A percentile compares a stretch with the other conserved stretches of the same genome.
Evolutionary conservation across 805 yeast genomes (phyloP).

Genomic region (Hanseniaspora singularis): DNA sequence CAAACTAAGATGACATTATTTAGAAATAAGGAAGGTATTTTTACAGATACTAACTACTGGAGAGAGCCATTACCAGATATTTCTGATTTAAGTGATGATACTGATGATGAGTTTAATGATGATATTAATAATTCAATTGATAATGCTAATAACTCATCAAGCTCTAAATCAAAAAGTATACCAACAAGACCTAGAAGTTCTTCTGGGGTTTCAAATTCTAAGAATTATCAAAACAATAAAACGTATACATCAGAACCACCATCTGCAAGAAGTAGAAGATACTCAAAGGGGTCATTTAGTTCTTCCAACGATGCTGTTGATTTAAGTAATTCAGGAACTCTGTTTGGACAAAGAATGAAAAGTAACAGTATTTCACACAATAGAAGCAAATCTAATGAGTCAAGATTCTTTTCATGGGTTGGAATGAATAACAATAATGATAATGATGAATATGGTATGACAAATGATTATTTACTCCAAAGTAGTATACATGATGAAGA

Average conservation of each 20-base stretch:
- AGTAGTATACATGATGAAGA: slow-evolving; percentile 10
- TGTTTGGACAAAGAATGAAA: slow-evolving; percentile 7
- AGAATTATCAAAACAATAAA: not conserved
- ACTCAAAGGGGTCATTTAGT: too few species aligned
- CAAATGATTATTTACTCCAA: not conserved
- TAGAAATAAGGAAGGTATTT: slow-evolving; percentile 33
- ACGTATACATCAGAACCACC: not conserved
- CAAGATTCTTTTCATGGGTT: slow-evolving; percentile 10
- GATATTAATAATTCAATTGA: slow-evolving; percentile 22
- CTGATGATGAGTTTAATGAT: slow-evolving; percentile 30
- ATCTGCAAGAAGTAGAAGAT: too few species aligned
- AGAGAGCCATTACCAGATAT: slow-evolving; percentile 62
- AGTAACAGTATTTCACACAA: slow-evolving; percentile 1
- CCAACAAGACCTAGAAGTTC: too few species aligned
- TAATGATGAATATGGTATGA: not conserved
- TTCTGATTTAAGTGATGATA: slow-evolving; percentile 47
- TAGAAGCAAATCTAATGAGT: slow-evolving; percentile 12
- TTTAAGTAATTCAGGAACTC: slow-evolving; percentile 17
- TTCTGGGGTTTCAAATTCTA: too few species aligned
- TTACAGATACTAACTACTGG: slow-evolving; percentile 86
- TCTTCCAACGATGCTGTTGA: too few species aligned
- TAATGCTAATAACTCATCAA: slow-evolving; percentile 16
- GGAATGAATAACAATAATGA: not conserved
- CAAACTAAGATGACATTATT: slow-evolving; percentile 17
- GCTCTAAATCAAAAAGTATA: too few species aligned